These are phyloP conservation scores for Trypanosoma grayi DNA, from an alignment of 208 protist genomes.

Conservation along the genomic window DNA sequence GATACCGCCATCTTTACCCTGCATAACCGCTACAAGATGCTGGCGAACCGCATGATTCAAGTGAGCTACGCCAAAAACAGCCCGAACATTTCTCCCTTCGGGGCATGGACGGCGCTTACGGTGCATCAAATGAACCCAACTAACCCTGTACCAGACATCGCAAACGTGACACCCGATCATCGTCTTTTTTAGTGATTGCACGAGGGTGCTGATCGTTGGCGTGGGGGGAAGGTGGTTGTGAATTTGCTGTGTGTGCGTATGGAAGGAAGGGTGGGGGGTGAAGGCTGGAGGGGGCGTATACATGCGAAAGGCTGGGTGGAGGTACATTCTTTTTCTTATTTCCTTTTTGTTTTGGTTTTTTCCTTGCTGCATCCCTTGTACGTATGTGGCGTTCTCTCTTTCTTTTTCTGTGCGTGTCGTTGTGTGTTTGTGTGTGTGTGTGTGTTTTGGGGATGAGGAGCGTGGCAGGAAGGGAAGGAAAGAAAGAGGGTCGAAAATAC, in stretches of 20 bases:
- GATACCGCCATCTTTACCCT: conserved; percentile 88
- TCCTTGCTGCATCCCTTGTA: too few species aligned
- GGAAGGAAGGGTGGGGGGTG: too few species aligned
- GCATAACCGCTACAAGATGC: conserved; percentile 88
- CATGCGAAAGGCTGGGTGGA: background rate
- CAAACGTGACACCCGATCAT: conserved; percentile 31
- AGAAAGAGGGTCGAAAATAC: background rate
- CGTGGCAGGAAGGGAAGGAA: too few species aligned
- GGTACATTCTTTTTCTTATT: too few species aligned
- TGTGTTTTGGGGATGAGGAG: too few species aligned
- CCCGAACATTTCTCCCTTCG: conserved; percentile 81
- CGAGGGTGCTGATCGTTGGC: background rate
- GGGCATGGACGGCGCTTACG: conserved; percentile 68
- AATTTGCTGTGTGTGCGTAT: background rate
- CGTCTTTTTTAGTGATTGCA: conserved; percentile 33
- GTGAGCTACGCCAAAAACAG: conserved; percentile 91
- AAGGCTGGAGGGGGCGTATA: background rate
- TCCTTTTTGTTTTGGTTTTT: too few species aligned
- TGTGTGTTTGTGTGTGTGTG: conserved; percentile 2
- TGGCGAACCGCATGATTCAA: conserved; percentile 84
- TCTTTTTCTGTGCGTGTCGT: conserved; percentile 8
- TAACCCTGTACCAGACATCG: conserved; percentile 82
- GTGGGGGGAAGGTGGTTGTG: background rate
- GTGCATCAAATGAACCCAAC: conserved; percentile 83
- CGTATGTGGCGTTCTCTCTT: too few species aligned